Base-by-base conservation (phyloP, 306 rosid species). In the Fagus sylvatica region DNA sequence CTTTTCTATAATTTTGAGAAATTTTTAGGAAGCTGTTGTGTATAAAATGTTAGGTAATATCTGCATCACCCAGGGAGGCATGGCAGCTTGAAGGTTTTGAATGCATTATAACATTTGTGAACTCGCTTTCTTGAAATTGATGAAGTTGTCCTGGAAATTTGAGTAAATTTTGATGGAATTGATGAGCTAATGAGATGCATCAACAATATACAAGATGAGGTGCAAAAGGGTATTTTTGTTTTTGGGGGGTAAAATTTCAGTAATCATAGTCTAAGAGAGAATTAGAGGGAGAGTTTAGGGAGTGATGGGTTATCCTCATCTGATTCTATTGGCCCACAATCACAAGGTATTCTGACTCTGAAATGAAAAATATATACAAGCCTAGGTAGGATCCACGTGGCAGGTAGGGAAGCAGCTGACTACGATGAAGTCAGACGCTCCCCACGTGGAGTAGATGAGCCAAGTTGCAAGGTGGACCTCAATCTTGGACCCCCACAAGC, bases 361-460 rank as follows among this genome's bases (percentile, higher is more conserved):
- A 30, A 81, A 4, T 53, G 7, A 62, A 79, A 37, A 40, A 42
- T 8, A 34, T 9, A 1, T 28, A 2, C n/a, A 30, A 51, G 28
- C 28, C 28, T 22, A 12, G 43, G 7, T 1, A 17, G 43, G 61
- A 70, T 55, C 57, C 43, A 81, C 67, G 74, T 77, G 82, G 84
- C 71, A 71, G n/a, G 13, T 3, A 7, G 4, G 32, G 33, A 16
- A 17, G 43, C 37, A 60, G 82, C 78, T 84, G 90, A 81, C 80
- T 33, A 36, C 85, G 88, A 74, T 54, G 46, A 17, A 74, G 53
- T 46, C 71, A 2, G 8, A 46, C 16, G 78, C 53, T 46, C 48
- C 48, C 84, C 94, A 85, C 89, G 87, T 81, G 90, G 89, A 83
- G 62, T 5, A 76, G 79, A 79, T 51, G 74, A 72, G 80, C 53